Base-by-base conservation (phyloP, 164 flowering plant genomes). In the Saururus chinensis region DNA sequence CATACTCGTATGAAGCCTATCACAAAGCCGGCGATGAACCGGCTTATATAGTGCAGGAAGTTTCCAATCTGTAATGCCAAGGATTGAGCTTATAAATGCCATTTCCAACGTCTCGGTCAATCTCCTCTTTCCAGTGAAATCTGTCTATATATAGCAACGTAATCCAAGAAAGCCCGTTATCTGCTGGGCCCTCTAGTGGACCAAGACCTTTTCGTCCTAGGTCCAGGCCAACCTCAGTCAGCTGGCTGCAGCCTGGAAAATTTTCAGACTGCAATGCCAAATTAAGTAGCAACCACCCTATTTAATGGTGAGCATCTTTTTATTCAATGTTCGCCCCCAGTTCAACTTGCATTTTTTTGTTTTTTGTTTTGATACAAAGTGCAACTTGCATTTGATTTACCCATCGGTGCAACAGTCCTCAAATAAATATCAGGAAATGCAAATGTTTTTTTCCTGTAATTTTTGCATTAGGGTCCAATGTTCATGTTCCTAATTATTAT, bases 11-110 rank as follows among this genome's bases (percentile, higher is more conserved):
- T 51, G 68, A 95, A 95, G 21, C 99, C 99, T 24, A 95, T 82
- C 35, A 66, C 65, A 60, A 95, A 95, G 7, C 99, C 99, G 3
- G 75, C 81, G 24, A 91, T 17, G 57, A 95, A 95, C 14, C 97
- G 71, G 82, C 96, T 89, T 24, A 95, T 76, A 66, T 95, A 95
- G 74, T 95, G 99, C 81, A 91, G 64, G 76, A 93, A 88, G 60
- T 90, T 90, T 61, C 97, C 97, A 21, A 88, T 88, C 97, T 90
- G 80, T 79, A 48, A 24, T 7, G 56, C 30, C 25, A 45, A 2
- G 10, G 11, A 17, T 12, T 45, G 49, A 45, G 49, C 49, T 30
- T 30, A 30, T 45, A 17, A 45, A 45, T 12, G 11, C 16, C 49
- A 45, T 45, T 45, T 12, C 14, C 17, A 12, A 12, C 17, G 1